A percentile compares a stretch with the other conserved stretches of the same genome.
Evolutionary conservation across 2,329 filamentous ascomycete genomes (phyloP).

Genomic region (Hymenoscyphus fructigenus): DNA sequence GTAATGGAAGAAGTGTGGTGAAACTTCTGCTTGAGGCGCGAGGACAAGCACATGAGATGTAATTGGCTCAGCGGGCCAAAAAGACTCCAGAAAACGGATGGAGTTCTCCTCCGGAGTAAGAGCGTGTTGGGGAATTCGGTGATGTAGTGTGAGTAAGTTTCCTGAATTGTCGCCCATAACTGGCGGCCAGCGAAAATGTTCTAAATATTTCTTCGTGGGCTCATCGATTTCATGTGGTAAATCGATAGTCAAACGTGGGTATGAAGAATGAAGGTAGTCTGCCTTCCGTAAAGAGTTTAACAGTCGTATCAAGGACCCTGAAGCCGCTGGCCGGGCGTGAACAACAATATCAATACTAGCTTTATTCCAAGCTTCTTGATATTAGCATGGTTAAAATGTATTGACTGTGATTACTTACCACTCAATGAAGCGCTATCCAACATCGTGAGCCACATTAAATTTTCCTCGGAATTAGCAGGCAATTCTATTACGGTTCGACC

Average conservation of each 20-base stretch:
- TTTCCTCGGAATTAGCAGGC: slow-evolving; percentile 60
- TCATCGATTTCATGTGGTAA: slow-evolving; percentile 70
- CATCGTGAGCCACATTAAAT: slow-evolving; percentile 73
- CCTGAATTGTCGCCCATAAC: slow-evolving; percentile 39
- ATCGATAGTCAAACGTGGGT: slow-evolving; percentile 81
- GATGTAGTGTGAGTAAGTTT: slow-evolving; percentile 67
- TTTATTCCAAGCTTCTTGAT: slow-evolving; percentile 68
- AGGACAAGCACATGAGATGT: slow-evolving; percentile 80
- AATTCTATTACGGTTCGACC: slow-evolving; percentile 71
- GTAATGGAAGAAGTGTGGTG: slow-evolving; percentile 81
- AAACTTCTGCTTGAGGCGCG: slow-evolving; percentile 77
- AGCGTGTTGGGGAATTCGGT: slow-evolving; percentile 63
- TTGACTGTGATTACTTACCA: slow-evolving; percentile 44
- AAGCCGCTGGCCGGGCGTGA: slow-evolving; percentile 68
- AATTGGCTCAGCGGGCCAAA: slow-evolving; percentile 69
- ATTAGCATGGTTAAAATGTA: slow-evolving; percentile 25
- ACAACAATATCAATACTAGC: slow-evolving; percentile 80
- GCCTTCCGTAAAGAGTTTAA: slow-evolving; percentile 73
- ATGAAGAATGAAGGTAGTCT: slow-evolving; percentile 69
- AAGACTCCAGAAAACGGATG: slow-evolving; percentile 77
- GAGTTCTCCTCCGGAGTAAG: slow-evolving; percentile 69
- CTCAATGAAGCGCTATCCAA: slow-evolving; percentile 71
- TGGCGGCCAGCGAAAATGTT: slow-evolving; percentile 68
- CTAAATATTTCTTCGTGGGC: slow-evolving; percentile 61
- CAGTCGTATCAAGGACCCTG: slow-evolving; percentile 73